Percentiles rank a stretch among this genome's conserved stretches.
phyloP scores from a whole-genome alignment of 768 basidiomycete species.

The Suillus hirtellus region DNA sequence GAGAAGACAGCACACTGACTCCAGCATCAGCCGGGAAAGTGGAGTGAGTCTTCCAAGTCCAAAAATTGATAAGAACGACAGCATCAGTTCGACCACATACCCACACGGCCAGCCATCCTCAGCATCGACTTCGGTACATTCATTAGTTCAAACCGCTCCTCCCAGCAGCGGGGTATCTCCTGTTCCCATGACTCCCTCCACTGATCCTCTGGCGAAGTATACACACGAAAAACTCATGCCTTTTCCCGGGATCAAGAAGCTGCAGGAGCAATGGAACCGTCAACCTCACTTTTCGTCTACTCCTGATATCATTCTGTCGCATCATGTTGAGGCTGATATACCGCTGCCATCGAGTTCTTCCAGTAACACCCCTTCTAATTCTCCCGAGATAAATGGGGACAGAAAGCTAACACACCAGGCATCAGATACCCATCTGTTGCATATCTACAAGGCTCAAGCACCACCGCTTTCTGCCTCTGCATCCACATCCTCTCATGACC shows the following conservation, averaged over 20 bases:
- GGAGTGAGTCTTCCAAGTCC: slow-evolving; percentile 67
- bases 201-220: slow-evolving; percentile 67
- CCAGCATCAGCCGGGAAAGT: slow-evolving; percentile 74
- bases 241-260: slow-evolving; percentile 81
- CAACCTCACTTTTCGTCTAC: slow-evolving; percentile 49
- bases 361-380: slow-evolving; percentile 48
- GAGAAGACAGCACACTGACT: slow-evolving; percentile 68
- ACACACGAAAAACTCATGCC: slow-evolving; percentile 81
- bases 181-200: slow-evolving; percentile 72
- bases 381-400: slow-evolving; percentile 55
- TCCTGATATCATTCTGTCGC: slow-evolving; percentile 47
- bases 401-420: slow-evolving; percentile 66
- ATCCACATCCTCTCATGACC: slow-evolving; percentile 54
- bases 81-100: slow-evolving; percentile 32
- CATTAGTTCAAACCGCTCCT: slow-evolving; percentile 55
- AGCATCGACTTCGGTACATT: slow-evolving; percentile 62
- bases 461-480: slow-evolving; percentile 42
- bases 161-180: slow-evolving; percentile 67
- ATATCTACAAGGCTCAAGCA: slow-evolving; percentile 50
- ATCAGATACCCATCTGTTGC: slow-evolving; percentile 65
- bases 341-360: slow-evolving; percentile 50
- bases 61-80: slow-evolving; percentile 55
- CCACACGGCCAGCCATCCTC: slow-evolving; percentile 63
- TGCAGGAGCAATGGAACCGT: slow-evolving; percentile 69
- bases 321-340: slow-evolving; percentile 44